Percentiles rank a stretch among this genome's conserved stretches.
phyloP scores from a whole-genome alignment of 495 filamentous ascomycete genomes.

The Durotheca rogersii region DNA sequence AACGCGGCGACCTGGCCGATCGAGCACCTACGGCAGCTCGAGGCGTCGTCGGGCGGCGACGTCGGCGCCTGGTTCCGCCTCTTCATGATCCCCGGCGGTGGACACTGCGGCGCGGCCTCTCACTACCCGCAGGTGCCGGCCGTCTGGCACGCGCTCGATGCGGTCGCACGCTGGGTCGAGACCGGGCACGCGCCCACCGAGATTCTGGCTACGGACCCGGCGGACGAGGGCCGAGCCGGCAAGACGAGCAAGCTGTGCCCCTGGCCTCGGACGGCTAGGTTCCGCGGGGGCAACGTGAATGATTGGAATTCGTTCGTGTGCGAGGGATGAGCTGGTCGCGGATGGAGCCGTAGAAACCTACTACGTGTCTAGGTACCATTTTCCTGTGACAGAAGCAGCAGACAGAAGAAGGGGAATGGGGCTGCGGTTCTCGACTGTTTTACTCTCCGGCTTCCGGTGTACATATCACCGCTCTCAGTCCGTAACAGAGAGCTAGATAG shows the following conservation, averaged over 20 bases:
- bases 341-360: no score
- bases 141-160: constrained; percentile 37
- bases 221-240: constrained; percentile 25
- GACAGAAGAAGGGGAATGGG: no score
- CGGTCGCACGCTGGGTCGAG: constrained; percentile 39
- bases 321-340: not conserved
- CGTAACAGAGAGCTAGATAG: no score
- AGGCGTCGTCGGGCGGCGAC: constrained; percentile 31
- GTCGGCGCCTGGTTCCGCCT: constrained; percentile 40
- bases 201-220: constrained; percentile 34
- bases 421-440: no score
- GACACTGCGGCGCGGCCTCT: constrained; percentile 42
- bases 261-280: constrained; percentile 39
- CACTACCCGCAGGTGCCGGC: constrained; percentile 39
- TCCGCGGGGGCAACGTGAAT: constrained; percentile 20
- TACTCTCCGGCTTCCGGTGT: no score
- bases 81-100: constrained; percentile 44
- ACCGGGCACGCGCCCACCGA: constrained; percentile 19
- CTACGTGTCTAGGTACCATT: no score
- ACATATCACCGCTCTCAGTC: no score
- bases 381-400: no score
- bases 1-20: constrained; percentile 48
- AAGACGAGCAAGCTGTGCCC: constrained; percentile 42
- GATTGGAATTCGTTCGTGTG: constrained; percentile 28
- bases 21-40: constrained; percentile 40